Conservation (phyloP, 441 rosid species). For the Kokia cookei region DNA sequence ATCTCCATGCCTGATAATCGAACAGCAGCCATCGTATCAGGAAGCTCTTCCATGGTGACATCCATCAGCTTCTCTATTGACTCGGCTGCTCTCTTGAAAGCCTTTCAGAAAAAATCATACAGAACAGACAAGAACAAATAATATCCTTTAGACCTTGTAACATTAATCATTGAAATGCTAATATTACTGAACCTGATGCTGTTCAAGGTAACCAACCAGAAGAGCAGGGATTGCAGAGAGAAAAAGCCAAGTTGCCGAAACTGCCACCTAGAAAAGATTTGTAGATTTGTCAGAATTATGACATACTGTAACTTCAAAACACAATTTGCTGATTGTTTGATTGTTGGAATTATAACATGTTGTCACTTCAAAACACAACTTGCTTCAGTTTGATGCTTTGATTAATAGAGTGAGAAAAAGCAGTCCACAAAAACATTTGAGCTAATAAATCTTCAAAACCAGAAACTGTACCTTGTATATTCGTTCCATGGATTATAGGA, state of each 20-base stretch:
- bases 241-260: conserved; percentile 80
- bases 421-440: background rate
- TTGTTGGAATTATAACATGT: background rate
- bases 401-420: background rate
- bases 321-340: background rate
- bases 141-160: background rate
- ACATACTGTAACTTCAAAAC: background rate
- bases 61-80: conserved; percentile 82
- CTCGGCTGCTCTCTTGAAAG: conserved; percentile 82
- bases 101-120: conserved; percentile 22
- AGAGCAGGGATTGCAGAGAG: conserved; percentile 82
- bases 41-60: conserved; percentile 80
- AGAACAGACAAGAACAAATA: background rate
- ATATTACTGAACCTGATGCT: background rate
- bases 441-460: background rate
- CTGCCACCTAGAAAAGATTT: conserved; percentile 47
- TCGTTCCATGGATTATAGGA: background rate
- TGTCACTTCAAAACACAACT: background rate
- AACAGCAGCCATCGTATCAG: conserved; percentile 89
- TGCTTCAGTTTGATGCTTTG: background rate
- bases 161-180: background rate
- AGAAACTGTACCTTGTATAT: background rate
- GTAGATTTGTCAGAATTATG: background rate
- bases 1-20: conserved; percentile 93
- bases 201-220: conserved; percentile 33